Base-by-base conservation (phyloP, 495 filamentous ascomycete genomes). In the Physcia stellaris region DNA sequence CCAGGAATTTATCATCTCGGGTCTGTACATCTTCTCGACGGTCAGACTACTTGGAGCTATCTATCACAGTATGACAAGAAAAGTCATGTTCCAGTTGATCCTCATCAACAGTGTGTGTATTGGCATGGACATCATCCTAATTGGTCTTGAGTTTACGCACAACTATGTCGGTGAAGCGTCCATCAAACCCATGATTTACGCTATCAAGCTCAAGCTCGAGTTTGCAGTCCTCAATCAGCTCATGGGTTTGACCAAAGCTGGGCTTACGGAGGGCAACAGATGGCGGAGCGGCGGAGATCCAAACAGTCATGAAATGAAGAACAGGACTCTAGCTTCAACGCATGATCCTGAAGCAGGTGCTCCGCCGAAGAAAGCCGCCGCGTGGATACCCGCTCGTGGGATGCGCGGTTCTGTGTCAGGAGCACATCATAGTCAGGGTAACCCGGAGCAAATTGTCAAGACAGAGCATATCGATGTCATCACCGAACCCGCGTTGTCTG, bases 161-260 rank as follows among this genome's bases (percentile, higher is more conserved):
- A 57, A 65, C 32, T 75, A 75, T 40, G 64, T 68, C 45, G 63
- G 76, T 49, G 66, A 79, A 54, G 71, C 70, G 19, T 67, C 69
- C 42, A 60, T 73, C 45, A 77, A 78, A 47, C 68, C 68, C 19
- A 61, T 68, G 38, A 56, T 77, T 23, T 80, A 80, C 58, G 69
- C 67, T 55, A 60, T 79, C 54, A 80, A 80, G 52, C 58, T 80
- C 21, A 78, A 79, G 50, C 59, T 80, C 19, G 75, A 80, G 47
- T 79, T 78, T 51, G 68, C 69, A 32, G 69, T 78, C 24, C 63
- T 80, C 7, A 60, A 60, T 35, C 47, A 58, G 18, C 55, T 68
- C 5, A 53, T 60, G 45, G 40, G 51, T 15, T 30, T 66, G 10
- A 56, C 53, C 24, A 43, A 53, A 28, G 51, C 46, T 6, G 63